phyloP scores from a whole-genome alignment of 2,329 filamentous ascomycete species.

The Fusarium hostae region DNA sequence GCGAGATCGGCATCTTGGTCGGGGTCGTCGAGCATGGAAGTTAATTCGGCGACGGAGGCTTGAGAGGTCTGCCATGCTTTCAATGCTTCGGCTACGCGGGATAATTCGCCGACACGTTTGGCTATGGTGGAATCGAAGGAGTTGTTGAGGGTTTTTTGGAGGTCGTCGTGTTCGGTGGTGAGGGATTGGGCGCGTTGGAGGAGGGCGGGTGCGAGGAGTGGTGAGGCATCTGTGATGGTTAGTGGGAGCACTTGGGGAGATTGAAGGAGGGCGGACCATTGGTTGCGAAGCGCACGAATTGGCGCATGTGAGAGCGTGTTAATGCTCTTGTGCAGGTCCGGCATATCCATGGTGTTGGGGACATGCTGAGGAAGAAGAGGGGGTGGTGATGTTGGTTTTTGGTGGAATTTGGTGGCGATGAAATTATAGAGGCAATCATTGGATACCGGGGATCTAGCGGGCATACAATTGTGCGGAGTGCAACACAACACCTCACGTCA shows the following conservation, averaged over 20 bases:
- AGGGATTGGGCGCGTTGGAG: slow-evolving; percentile 69
- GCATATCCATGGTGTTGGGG: slow-evolving; percentile 51
- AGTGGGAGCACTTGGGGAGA: neutral
- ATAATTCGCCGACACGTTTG: slow-evolving; percentile 70
- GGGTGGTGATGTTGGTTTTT: neutral
- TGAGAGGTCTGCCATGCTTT: slow-evolving; percentile 67
- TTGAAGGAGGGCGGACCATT: slow-evolving; percentile 41
- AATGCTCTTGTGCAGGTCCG: slow-evolving; percentile 50
- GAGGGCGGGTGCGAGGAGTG: slow-evolving; percentile 62
- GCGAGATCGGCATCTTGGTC: slow-evolving; percentile 76
- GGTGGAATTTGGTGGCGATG: slow-evolving; percentile 1
- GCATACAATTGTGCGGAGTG: slow-evolving; percentile 22
- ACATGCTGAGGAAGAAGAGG: slow-evolving; percentile 43
- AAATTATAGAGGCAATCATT: slow-evolving; percentile 38
- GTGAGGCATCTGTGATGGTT: slow-evolving; percentile 29
- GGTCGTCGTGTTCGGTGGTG: slow-evolving; percentile 65
- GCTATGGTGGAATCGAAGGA: slow-evolving; percentile 68
- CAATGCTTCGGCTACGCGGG: slow-evolving; percentile 66
- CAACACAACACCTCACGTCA: neutral
- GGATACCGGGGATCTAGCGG: slow-evolving; percentile 3
- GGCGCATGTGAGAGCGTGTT: slow-evolving; percentile 37
- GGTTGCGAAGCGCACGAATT: slow-evolving; percentile 48
- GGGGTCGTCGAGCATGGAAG: slow-evolving; percentile 56
- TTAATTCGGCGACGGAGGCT: slow-evolving; percentile 65
- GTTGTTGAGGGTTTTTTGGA: slow-evolving; percentile 62